Conservation (phyloP, 345 rosid species). For the Anacardium occidentale region DNA sequence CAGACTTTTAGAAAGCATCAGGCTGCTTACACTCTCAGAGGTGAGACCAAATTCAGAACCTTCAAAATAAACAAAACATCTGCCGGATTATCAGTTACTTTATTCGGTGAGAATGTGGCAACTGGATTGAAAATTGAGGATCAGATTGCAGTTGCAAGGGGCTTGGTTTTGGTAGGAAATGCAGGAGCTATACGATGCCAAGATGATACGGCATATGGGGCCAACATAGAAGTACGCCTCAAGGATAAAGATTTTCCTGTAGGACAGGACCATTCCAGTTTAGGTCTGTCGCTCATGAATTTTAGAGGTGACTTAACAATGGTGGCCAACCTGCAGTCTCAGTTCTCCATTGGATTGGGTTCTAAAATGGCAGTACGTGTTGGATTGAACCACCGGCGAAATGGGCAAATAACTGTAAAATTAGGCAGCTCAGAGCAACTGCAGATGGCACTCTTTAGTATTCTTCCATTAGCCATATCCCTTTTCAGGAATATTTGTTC, state of each 20-base stretch:
- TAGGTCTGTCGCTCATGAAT: slow-evolving; percentile 37
- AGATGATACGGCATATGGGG: slow-evolving; percentile 37
- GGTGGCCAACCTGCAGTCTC: slow-evolving; percentile 42
- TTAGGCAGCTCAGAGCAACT: slow-evolving; percentile 41
- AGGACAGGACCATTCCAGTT: slow-evolving; percentile 31
- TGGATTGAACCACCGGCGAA: slow-evolving; percentile 46
- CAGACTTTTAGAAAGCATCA: slow-evolving; percentile 41
- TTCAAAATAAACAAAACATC: slow-evolving; percentile 34
- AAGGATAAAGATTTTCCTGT: slow-evolving; percentile 37
- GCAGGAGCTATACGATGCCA: slow-evolving; percentile 34
- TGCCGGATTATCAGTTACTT: slow-evolving; percentile 34
- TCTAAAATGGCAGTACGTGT: slow-evolving; percentile 33
- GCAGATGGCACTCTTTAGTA: slow-evolving; percentile 31
- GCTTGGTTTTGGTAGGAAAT: slow-evolving; percentile 30
- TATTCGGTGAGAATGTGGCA: slow-evolving; percentile 33
- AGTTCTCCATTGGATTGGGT: slow-evolving; percentile 33
- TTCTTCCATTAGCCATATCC: slow-evolving; percentile 38
- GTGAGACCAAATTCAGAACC: slow-evolving; percentile 34
- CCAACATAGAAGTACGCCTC: slow-evolving; percentile 35
- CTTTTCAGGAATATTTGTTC: slow-evolving; percentile 24
- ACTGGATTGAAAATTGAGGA: slow-evolving; percentile 45
- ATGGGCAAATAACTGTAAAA: slow-evolving; percentile 42
- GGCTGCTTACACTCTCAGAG: slow-evolving; percentile 38
- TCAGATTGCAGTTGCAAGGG: slow-evolving; percentile 35
- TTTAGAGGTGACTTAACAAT: slow-evolving; percentile 34